Evolutionary conservation across 345 rosid genomes (phyloP).

Genomic region (Microthlaspi erraticum): DNA sequence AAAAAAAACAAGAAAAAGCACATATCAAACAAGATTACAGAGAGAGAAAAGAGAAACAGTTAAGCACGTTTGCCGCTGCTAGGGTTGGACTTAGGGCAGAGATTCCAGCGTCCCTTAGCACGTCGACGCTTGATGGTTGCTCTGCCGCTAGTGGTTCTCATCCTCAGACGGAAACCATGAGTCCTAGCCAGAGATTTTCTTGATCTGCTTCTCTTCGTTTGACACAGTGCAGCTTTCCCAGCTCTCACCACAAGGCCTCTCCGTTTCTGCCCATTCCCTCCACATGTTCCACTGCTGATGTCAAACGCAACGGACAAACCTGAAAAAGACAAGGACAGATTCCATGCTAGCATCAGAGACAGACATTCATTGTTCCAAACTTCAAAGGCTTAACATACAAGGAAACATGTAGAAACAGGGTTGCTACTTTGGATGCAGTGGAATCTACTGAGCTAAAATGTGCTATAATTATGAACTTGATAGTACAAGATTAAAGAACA

Average conservation of each 20-base stretch:
- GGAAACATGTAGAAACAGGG: background rate
- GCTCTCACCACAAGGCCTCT: slow-evolving; percentile 85
- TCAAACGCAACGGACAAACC: slow-evolving; percentile 71
- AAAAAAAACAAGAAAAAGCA: slow-evolving; percentile 20
- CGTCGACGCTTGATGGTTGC: slow-evolving; percentile 86
- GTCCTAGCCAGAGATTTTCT: slow-evolving; percentile 92
- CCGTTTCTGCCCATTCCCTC: slow-evolving; percentile 49
- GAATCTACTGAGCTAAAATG: background rate
- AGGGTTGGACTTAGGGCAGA: slow-evolving; percentile 89
- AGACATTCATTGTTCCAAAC: background rate
- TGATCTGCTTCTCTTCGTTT: slow-evolving; percentile 88
- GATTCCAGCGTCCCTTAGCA: slow-evolving; percentile 87
- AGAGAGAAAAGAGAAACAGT: slow-evolving; percentile 10
- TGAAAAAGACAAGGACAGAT: slow-evolving; percentile 42
- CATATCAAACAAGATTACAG: slow-evolving; percentile 39
- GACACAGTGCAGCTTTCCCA: slow-evolving; percentile 84
- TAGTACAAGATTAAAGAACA: too few species aligned
- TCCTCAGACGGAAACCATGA: slow-evolving; percentile 88
- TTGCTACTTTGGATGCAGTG: background rate
- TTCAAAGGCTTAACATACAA: slow-evolving; percentile 11
- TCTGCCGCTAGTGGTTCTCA: slow-evolving; percentile 90
- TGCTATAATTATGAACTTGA: background rate
- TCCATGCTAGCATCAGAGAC: too few species aligned
- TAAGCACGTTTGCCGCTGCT: slow-evolving; percentile 70
- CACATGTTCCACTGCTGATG: slow-evolving; percentile 46